Conservation (phyloP, 768 basidiomycete genomes). For the Terana coerulea region DNA sequence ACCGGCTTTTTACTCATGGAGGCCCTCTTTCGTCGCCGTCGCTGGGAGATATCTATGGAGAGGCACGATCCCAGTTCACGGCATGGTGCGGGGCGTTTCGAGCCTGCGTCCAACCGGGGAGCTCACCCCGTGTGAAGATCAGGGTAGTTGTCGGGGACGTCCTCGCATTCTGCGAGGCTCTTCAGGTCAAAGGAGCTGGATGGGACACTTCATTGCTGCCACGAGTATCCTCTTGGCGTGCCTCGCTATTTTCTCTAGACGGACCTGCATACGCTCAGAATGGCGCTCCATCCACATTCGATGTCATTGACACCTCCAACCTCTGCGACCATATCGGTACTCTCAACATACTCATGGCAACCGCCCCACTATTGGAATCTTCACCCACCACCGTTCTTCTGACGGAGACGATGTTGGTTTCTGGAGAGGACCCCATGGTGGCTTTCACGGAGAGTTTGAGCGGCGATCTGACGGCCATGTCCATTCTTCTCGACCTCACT, state of each 20-base stretch:
- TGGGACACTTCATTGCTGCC: not conserved
- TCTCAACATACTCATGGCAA: constrained; percentile 17
- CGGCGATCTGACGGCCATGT: constrained; percentile 37
- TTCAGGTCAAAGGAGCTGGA: not conserved
- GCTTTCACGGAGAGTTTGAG: constrained; percentile 30
- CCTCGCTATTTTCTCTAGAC: constrained; percentile 9
- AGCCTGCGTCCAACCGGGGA: not conserved
- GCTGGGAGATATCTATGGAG: not conserved
- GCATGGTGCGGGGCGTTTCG: constrained; percentile 11
- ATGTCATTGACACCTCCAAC: constrained; percentile 23
- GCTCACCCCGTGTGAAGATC: not conserved
- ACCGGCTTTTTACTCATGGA: constrained; percentile 6
- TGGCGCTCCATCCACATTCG: constrained; percentile 14
- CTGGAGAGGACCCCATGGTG: constrained; percentile 24
- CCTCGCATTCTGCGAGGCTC: constrained; percentile 9
- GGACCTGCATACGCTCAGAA: constrained; percentile 3
- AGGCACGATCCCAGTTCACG: constrained; percentile 3
- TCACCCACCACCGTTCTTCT: constrained; percentile 8
- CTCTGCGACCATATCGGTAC: constrained; percentile 19
- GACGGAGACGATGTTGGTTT: constrained; percentile 18
- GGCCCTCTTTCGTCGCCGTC: not conserved
- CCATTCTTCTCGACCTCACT: constrained; percentile 38
- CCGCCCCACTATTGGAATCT: constrained; percentile 14
- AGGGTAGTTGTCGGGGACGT: constrained; percentile 17
- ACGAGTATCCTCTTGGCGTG: constrained; percentile 5